Conservation (phyloP, 2,329 filamentous ascomycete genomes). For the Fusarium sambucinum region DNA sequence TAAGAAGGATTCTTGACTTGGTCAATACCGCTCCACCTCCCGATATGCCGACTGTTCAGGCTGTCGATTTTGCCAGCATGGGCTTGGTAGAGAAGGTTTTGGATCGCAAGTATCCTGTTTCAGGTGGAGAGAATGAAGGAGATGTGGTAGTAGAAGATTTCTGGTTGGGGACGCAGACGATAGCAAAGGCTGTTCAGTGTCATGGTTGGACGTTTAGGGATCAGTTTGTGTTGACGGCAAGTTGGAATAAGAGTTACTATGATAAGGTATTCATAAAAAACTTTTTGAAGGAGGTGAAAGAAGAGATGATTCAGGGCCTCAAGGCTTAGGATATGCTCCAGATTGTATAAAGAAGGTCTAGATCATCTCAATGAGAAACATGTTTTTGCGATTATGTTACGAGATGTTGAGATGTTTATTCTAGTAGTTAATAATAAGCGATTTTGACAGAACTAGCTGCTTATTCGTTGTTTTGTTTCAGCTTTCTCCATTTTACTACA, state of each 20-base stretch:
- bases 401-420: background rate
- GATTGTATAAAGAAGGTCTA: background rate
- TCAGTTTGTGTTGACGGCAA: conserved; percentile 48
- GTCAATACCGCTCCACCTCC: conserved; percentile 28
- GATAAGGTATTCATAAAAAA: conserved; percentile 41
- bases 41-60: conserved; percentile 45
- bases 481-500: background rate
- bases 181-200: conserved; percentile 47
- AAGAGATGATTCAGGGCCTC: background rate
- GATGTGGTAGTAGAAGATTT: conserved; percentile 45
- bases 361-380: background rate
- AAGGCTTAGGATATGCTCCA: background rate
- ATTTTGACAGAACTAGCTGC: background rate
- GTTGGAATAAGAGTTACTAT: conserved; percentile 52
- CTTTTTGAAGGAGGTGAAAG: conserved; percentile 41
- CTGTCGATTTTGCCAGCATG: conserved; percentile 49
- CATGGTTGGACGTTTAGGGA: conserved; percentile 52
- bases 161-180: conserved; percentile 50
- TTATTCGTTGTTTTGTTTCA: background rate
- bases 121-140: conserved; percentile 17
- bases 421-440: background rate
- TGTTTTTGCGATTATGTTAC: background rate
- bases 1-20: conserved; percentile 31
- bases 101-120: conserved; percentile 38
- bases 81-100: conserved; percentile 45